Evolutionary conservation across 2,329 filamentous ascomycete genomes (phyloP), one percentile per base, ranked within the genome.

Genomic region (Rhynchosporium graminicola): DNA sequence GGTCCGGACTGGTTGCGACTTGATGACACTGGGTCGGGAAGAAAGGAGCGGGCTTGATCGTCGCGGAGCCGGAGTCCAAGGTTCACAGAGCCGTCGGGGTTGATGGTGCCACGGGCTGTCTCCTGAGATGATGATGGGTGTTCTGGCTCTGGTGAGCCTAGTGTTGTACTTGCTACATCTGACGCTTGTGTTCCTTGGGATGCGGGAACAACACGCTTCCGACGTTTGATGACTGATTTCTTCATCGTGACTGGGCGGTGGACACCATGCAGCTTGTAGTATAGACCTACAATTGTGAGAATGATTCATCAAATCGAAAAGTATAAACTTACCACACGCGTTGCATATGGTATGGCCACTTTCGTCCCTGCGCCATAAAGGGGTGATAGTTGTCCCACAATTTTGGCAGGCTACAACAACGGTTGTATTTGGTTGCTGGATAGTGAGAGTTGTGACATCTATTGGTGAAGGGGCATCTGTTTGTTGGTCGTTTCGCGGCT

Each of bases 241-340:
- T 98, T 99, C 95, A 99, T 98, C n/a, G 92, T 92, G 4, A 95
- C 91, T 0, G 95, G 95, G 47, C 95, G 85, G 76, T 97, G 94
- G 36, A 92, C 87, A 60, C 93, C 93, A 74, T 99, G 95, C 2
- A 99, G 86, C 76, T 98, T 98, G 79, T 96, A 70, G 76, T 99
- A 99, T 3, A 99, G 80, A 4, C 94, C 92, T 97, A 42, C 5
- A 55, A 28, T 33, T 15, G 40, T 62, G 36, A 62, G 55, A 26
- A 45, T 4, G 10, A n/a, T 36, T 36, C 26, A 12, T 55, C 15
- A 29, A 10, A 8, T 9, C 42, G 29, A 7, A 26, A 31, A 10
- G 15, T 9, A 38, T 13, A 1, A 20, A 83, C 88, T 74, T 83
- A 96, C 92, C 95, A 79, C 95, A 99, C 57, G 95, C 95, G 77